These are phyloP conservation scores for Pseudozyma sp. DNA, from an alignment of 1,284 basidiomycete genomes.

Conservation along the genomic window DNA sequence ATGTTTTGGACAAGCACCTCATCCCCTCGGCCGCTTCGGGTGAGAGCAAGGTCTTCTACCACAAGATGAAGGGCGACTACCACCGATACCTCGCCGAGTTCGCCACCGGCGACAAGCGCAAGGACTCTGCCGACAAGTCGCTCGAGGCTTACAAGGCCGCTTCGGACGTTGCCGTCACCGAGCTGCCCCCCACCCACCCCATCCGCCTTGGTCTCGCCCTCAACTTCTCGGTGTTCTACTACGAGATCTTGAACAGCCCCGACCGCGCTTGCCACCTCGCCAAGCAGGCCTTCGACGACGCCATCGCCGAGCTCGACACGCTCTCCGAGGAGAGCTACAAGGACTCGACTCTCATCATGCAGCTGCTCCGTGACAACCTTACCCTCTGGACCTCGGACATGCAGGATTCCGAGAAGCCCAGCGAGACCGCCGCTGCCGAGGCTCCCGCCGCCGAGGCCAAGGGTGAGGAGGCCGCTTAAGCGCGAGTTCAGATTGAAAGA, in stretches of 20 bases:
- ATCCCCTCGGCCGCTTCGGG: constrained; percentile 97
- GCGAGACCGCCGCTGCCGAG: constrained; percentile 61
- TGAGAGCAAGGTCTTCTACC: constrained; percentile 99
- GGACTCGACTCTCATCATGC: constrained; percentile 92
- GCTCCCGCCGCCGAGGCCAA: constrained; percentile 63
- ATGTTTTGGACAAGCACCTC: constrained; percentile 98
- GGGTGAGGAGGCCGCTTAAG: constrained; percentile 68
- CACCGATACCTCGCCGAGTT: constrained; percentile 99
- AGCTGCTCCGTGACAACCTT: constrained; percentile 96
- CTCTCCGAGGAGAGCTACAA: constrained; percentile 99
- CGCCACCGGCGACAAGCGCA: constrained; percentile 97
- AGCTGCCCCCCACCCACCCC: constrained; percentile 98
- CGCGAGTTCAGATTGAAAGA: constrained; percentile 37
- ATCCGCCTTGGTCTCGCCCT: constrained; percentile 98
- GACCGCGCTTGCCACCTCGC: constrained; percentile 99
- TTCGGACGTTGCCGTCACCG: constrained; percentile 95
- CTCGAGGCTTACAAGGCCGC: constrained; percentile 99
- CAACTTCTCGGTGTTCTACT: constrained; percentile 99
- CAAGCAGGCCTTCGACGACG: constrained; percentile 99
- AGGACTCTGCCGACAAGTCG: constrained; percentile 97
- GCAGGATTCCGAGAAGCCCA: constrained; percentile 71
- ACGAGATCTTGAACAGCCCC: constrained; percentile 99
- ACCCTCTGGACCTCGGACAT: constrained; percentile 96
- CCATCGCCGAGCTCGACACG: constrained; percentile 99
- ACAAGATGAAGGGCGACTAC: constrained; percentile 99